Base-by-base conservation (phyloP, 83 land plant species). In the Picea mariana region DNA sequence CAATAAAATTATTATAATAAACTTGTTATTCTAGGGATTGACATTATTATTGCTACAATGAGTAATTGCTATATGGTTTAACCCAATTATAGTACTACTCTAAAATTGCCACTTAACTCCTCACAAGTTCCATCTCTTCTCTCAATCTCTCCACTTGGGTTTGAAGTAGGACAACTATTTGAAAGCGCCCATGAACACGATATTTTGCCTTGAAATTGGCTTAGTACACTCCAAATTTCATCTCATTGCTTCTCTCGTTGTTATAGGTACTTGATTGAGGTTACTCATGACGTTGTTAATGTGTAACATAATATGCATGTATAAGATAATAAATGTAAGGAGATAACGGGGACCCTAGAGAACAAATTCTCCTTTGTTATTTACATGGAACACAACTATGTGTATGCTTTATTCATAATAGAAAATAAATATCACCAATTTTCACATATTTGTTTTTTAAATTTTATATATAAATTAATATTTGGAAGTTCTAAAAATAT, bases 231-330 rank as follows among this genome's bases (percentile, higher is more conserved):
- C 94, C 87, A 15, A 89, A 81, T 47, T 84, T 79, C 90, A 91
- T 90, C 38, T 93, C 91, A 31, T 87, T 89, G 67, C 78, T 73
- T 42, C 83, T 83, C 31, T 83, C 64, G 52, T 7, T 9, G 4
- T 62, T 20, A 3, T 93, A 88, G 4, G 42, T 13, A 86, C 81
- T 40, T 81, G 71, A 62, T 80, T 83, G 72, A 92, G 78, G 44
- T 88, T 85, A 60, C 91, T 85, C 78, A 81, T 16, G 79, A 93
- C 84, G 84, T 90, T 92, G 77, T 81, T 67, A 40, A 92, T 88
- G 18, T 92, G 88, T 65, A 89, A 92, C n/a, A n/a, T n/a, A n/a
- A n/a, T 5, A 40, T 40, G 31, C 31, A 27, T 27, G 31, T 27
- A 27, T 27, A 27, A 27, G 31, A 27, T 27, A 27, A 27, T 1